These are phyloP conservation scores for Schoenoplectus triqueter DNA, from an alignment of 202 grass and related monocot genomes.

Conservation along the genomic window DNA sequence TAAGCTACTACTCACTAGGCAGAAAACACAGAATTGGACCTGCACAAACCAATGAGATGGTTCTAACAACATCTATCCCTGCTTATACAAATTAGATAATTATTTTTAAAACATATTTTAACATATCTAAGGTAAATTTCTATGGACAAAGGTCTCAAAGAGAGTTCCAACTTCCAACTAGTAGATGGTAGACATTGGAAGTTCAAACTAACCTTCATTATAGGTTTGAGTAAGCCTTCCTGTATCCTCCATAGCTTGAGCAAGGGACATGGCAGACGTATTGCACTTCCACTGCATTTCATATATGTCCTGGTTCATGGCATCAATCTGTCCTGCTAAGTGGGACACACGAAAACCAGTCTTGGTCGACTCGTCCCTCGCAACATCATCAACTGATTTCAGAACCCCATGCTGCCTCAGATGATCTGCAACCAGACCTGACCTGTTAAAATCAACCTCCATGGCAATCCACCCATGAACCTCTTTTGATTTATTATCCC, in stretches of 20 bases:
- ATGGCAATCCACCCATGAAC: constrained; percentile 57
- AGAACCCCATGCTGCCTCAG: constrained; percentile 45
- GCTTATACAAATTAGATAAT: neutral
- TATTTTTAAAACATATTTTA: neutral
- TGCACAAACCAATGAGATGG: neutral
- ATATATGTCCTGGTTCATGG: constrained; percentile 46
- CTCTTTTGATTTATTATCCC: neutral
- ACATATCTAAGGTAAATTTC: neutral
- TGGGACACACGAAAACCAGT: constrained; percentile 42
- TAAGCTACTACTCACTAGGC: constrained; percentile 9
- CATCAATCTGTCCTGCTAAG: constrained; percentile 45
- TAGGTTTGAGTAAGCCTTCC: constrained; percentile 42
- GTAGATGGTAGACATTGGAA: neutral
- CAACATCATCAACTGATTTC: constrained; percentile 59
- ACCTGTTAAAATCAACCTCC: constrained; percentile 51
- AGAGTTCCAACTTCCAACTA: neutral
- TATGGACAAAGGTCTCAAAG: neutral
- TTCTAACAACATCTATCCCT: neutral
- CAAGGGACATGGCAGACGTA: constrained; percentile 41
- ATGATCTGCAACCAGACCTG: constrained; percentile 45
- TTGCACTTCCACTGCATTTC: constrained; percentile 57
- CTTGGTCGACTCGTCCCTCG: constrained; percentile 45
- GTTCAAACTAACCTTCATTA: constrained; percentile 45
- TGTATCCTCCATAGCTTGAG: constrained; percentile 50
- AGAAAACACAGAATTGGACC: neutral